Percentiles rank a stretch among this genome's conserved stretches.
Conservation (phyloP, 371 early-diverging fungal genomes). For the Massospora cicadina region DNA sequence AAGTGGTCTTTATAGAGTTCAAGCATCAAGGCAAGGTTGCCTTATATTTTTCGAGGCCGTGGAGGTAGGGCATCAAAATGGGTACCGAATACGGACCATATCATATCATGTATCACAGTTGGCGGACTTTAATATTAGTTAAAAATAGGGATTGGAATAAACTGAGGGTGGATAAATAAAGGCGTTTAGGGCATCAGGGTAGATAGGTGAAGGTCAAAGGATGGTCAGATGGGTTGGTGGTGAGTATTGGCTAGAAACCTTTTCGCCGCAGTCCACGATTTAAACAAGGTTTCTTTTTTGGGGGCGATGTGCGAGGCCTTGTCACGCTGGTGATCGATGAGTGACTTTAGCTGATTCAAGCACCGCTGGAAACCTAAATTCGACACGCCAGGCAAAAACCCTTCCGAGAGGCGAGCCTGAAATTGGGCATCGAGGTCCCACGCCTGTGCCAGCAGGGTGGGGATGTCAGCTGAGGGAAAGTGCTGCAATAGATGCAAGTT, state of each 20-base stretch:
- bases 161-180: too few relatives aligned
- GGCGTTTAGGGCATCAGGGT: too few relatives aligned
- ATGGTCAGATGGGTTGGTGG: not conserved
- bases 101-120: too few relatives aligned
- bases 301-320: not conserved
- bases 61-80: too few relatives aligned
- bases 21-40: too few relatives aligned
- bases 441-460: not conserved
- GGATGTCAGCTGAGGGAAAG: not conserved
- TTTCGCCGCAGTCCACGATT: not conserved
- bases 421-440: not conserved
- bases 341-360: not conserved
- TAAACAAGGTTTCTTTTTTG: not conserved
- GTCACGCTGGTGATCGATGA: not conserved
- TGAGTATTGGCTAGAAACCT: not conserved
- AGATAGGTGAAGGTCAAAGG: too few relatives aligned
- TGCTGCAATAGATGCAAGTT: conserved; percentile 41
- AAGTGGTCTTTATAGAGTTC: too few relatives aligned
- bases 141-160: too few relatives aligned
- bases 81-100: too few relatives aligned
- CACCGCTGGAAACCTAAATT: not conserved
- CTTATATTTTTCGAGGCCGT: too few relatives aligned
- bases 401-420: not conserved
- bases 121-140: too few relatives aligned
- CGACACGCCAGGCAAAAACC: not conserved